A percentile compares a stretch with the other conserved stretches of the same genome.
phyloP scores from a whole-genome alignment of 2,329 filamentous ascomycete genomes.

The Arthrobotrys sinensis region DNA sequence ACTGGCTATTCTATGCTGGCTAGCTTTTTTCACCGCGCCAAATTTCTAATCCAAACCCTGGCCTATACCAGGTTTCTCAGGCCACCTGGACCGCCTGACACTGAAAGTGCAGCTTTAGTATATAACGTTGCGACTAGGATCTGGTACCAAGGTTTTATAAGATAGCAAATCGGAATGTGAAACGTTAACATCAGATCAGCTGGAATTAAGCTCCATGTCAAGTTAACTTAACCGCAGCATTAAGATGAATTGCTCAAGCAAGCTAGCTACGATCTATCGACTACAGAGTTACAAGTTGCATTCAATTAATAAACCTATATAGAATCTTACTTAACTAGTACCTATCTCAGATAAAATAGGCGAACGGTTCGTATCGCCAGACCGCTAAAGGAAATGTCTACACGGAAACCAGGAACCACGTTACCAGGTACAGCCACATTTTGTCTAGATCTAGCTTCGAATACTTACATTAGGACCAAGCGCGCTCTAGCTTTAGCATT shows the following conservation, averaged over 20 bases:
- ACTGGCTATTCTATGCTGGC: conserved; percentile 3
- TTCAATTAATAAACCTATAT: not conserved
- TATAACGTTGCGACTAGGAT: conserved; percentile 1
- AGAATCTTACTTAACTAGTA: not conserved
- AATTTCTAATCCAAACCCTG: conserved; percentile 4
- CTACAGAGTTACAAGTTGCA: not conserved
- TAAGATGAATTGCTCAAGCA: no score
- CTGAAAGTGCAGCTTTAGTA: not conserved
- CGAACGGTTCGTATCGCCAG: conserved; percentile 15
- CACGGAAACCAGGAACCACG: not conserved
- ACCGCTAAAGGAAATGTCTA: conserved; percentile 14
- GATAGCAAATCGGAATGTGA: conserved; percentile 5
- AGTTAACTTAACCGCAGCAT: no score
- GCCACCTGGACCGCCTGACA: conserved; percentile 31
- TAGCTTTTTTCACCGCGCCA: not conserved
- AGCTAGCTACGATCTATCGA: not conserved
- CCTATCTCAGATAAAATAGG: not conserved
- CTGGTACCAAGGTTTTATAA: not conserved
- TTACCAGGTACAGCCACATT: conserved; percentile 8
- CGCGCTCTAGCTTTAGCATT: no score
- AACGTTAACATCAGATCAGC: not conserved
- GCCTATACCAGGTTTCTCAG: conserved; percentile 23
- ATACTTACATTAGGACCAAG: no score
- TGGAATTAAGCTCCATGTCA: conserved; percentile 1
- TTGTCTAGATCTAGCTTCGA: not conserved